phyloP scores from a whole-genome alignment of 1,284 basidiomycete genomes.

The Lignosus rhinocerotis region DNA sequence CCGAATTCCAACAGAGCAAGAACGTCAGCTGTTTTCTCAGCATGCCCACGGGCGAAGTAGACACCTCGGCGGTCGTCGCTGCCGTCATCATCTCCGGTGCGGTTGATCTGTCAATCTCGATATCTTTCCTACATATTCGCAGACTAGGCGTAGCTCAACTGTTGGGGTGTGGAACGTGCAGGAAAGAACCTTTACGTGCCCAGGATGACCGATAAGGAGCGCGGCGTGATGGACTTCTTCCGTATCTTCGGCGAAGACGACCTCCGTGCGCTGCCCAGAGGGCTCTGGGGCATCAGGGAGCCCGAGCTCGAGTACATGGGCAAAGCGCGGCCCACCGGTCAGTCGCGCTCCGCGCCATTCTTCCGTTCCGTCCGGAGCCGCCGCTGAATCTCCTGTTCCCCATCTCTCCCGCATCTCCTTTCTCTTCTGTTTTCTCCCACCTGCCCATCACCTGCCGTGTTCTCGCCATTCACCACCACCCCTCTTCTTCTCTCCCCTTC shows the following conservation, averaged over 20 bases:
- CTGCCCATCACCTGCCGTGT: background rate
- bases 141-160: background rate
- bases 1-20: constrained; percentile 45
- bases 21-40: constrained; percentile 74
- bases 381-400: background rate
- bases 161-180: constrained; percentile 28
- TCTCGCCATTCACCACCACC: constrained; percentile 2
- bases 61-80: constrained; percentile 53
- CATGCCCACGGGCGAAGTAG: constrained; percentile 72
- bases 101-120: constrained; percentile 19
- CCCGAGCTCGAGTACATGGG: constrained; percentile 51
- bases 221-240: constrained; percentile 65
- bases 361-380: constrained; percentile 1
- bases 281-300: constrained; percentile 76
- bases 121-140: background rate
- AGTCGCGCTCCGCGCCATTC: constrained; percentile 17
- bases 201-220: constrained; percentile 47
- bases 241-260: constrained; percentile 60
- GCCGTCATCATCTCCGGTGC: constrained; percentile 51
- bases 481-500: background rate
- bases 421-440: background rate
- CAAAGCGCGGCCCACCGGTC: constrained; percentile 51
- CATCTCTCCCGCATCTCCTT: background rate
- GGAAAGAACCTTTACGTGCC: constrained; percentile 74
- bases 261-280: constrained; percentile 53